Evolutionary conservation across 768 basidiomycete species (phyloP), one percentile per base, ranked within the genome.

Genomic region (Xerocomellus chrysenteron): DNA sequence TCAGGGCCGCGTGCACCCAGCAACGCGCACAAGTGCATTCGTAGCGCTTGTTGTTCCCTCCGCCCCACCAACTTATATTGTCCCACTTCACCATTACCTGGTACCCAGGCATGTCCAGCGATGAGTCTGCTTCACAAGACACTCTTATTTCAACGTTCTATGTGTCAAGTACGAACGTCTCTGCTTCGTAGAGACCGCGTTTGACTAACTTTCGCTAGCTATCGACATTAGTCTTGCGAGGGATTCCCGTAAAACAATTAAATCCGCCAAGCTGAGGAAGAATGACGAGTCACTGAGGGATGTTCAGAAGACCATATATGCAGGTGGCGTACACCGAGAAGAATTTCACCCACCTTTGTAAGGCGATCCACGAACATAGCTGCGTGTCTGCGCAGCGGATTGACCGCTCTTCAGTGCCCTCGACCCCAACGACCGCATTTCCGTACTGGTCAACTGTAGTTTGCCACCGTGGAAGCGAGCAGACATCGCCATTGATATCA

Each of bases 341-440:
- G 16, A 60, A 21, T 55, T 63, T n/a, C 2, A 17, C 19, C 43
- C 40, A 0, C 53, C 57, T 39, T 28, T 64, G 62, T 64, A 44
- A 56, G 62, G 13, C 24, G 8, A 11, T 37, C 13, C 24, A 14
- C 5, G 16, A 1, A 32, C 30, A 2, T 42, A 5, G 28, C 39
- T 26, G 39, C 8, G 4, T 33, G 30, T 9, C 3, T 40, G 45
- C 5, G n/a, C 33, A 21, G 14, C 2, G n/a, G 19, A 13, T 14
- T 55, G 28, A 52, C 48, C 17, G 40, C 4, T 6, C 16, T 24
- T 19, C n/a, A 63, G 62, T 19, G 4, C 16, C 35, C 26, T 64
- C 41, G 16, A 44, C 16, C 32, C 50, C 4, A 33, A 45, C 8
- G 54, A 53, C 36, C 37, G 33, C 0, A 32, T 63, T 37, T 39